These are phyloP conservation scores for Mortierella hygrophila DNA, from an alignment of 192 early-diverging fungal species.

Conservation along the genomic window DNA sequence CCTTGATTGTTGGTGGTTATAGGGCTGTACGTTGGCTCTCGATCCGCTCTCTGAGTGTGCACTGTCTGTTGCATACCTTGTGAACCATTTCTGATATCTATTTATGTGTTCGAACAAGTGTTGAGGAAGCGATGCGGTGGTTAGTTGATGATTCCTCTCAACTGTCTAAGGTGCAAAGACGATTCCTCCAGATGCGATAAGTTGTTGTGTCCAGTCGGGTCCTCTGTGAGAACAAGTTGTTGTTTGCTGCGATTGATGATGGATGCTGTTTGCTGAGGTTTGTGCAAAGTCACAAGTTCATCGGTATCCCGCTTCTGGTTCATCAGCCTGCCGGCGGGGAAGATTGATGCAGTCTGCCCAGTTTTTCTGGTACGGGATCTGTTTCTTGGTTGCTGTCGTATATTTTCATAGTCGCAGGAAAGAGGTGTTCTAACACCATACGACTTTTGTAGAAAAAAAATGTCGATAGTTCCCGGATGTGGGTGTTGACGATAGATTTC, in stretches of 20 bases:
- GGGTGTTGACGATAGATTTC: not conserved
- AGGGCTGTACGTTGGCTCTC: not conserved
- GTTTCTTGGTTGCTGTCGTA: not conserved
- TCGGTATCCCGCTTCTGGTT: not conserved
- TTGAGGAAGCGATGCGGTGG: not conserved
- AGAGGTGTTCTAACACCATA: not conserved
- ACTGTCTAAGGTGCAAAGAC: not conserved
- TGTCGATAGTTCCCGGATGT: not conserved
- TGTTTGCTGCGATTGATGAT: not conserved
- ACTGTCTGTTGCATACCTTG: conserved; percentile 39
- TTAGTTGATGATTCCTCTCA: conserved; percentile 10
- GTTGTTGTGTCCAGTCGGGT: not conserved
- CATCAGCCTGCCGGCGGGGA: not conserved
- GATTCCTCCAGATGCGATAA: not conserved
- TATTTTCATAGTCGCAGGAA: not conserved
- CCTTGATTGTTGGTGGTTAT: no score
- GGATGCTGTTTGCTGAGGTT: not conserved
- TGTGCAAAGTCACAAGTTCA: not conserved
- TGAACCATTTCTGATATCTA: conserved; percentile 62
- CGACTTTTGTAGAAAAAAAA: not conserved
- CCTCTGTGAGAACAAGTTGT: not conserved
- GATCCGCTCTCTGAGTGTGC: not conserved
- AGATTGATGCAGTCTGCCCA: not conserved
- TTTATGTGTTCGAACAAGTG: not conserved
- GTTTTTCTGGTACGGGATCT: not conserved